phyloP scores from a whole-genome alignment of 2,329 filamentous ascomycete species.

The Hypoxylon sp. region DNA sequence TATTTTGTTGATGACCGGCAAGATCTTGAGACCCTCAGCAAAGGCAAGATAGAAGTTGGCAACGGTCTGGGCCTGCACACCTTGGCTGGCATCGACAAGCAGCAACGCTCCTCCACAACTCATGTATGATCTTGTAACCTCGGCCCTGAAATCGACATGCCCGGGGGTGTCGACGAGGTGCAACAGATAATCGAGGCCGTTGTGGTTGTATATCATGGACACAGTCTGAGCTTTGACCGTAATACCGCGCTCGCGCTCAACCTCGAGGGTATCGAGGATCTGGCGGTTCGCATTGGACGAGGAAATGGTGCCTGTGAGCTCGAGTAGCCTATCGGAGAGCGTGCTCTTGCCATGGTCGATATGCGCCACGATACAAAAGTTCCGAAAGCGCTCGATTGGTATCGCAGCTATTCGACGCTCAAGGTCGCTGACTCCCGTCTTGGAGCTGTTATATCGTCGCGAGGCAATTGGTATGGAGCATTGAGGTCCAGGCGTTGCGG shows the following conservation, averaged over 20 bases:
- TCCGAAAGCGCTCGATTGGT: constrained; percentile 84
- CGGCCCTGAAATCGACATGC: constrained; percentile 97
- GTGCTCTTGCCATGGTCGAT: constrained; percentile 66
- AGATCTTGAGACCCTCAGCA: constrained; percentile 85
- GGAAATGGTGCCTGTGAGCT: constrained; percentile 93
- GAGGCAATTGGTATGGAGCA: not conserved
- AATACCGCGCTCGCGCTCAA: constrained; percentile 95
- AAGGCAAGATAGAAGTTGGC: constrained; percentile 99
- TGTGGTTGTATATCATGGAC: constrained; percentile 93
- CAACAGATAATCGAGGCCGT: constrained; percentile 89
- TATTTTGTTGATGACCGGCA: constrained; percentile 97
- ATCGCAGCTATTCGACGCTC: constrained; percentile 78
- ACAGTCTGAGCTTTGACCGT: constrained; percentile 99
- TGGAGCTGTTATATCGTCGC: constrained; percentile 50
- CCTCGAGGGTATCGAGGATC: constrained; percentile 96
- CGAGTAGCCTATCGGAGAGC: constrained; percentile 90
- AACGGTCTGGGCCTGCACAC: constrained; percentile 96
- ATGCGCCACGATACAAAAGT: constrained; percentile 99
- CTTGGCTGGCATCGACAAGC: constrained; percentile 95
- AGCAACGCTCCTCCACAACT: constrained; percentile 94
- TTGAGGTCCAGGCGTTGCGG: not conserved
- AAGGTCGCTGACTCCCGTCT: constrained; percentile 57
- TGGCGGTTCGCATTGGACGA: constrained; percentile 89
- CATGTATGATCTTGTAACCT: constrained; percentile 95
- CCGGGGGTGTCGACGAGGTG: constrained; percentile 97